phyloP scores from a whole-genome alignment of 2,329 filamentous ascomycete species.

The Cladosporium sp. region DNA sequence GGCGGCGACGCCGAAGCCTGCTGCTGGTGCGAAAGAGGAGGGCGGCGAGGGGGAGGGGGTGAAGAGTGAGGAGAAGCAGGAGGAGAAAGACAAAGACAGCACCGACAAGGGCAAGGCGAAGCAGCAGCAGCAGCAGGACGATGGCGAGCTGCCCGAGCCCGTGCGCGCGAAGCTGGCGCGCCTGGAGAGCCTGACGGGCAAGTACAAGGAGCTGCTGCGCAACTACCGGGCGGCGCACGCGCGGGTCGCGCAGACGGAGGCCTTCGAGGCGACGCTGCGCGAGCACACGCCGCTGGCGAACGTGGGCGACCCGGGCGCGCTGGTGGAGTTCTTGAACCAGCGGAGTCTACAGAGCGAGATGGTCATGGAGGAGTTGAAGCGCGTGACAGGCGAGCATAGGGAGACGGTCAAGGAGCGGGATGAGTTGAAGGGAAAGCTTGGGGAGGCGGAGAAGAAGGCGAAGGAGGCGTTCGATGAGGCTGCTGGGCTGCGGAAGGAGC shows the following conservation, averaged over 20 bases:
- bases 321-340: slow-evolving; percentile 87
- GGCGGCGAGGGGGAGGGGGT: slow-evolving; percentile 27
- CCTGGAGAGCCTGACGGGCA: slow-evolving; percentile 82
- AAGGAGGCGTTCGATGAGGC: slow-evolving; percentile 60
- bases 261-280: slow-evolving; percentile 83
- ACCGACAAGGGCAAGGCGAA: slow-evolving; percentile 22
- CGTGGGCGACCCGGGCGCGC: slow-evolving; percentile 74
- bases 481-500: slow-evolving; percentile 44
- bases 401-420: slow-evolving; percentile 58
- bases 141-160: slow-evolving; percentile 62
- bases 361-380: slow-evolving; percentile 88
- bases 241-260: slow-evolving; percentile 78
- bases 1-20: slow-evolving; percentile 50
- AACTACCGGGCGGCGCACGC: slow-evolving; percentile 90
- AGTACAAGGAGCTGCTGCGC: slow-evolving; percentile 81
- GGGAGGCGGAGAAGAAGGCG: slow-evolving; percentile 60
- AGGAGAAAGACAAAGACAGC: slow-evolving; percentile 22
- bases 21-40: slow-evolving; percentile 39
- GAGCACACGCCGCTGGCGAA: slow-evolving; percentile 89
- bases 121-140: slow-evolving; percentile 15
- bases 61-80: slow-evolving; percentile 22
- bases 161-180: slow-evolving; percentile 70
- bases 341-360: slow-evolving; percentile 81
- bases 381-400: slow-evolving; percentile 55
- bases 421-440: slow-evolving; percentile 66